A percentile compares a stretch with the other conserved stretches of the same genome.
phyloP scores from a whole-genome alignment of 2,329 filamentous ascomycete genomes.

The Aplosporella prunicola region DNA sequence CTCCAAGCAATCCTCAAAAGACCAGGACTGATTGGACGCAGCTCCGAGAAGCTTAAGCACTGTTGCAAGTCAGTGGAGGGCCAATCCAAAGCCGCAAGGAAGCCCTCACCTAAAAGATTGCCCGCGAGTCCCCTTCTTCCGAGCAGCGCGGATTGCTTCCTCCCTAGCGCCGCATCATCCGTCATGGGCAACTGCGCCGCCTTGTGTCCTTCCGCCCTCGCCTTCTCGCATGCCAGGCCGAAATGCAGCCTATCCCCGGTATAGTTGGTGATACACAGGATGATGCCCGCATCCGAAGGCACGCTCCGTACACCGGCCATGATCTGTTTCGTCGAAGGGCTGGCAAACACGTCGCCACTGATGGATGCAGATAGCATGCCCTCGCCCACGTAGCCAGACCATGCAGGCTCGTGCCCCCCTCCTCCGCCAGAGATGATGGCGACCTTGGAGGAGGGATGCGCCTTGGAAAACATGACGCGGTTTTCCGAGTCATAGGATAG shows the following conservation, averaged over 20 bases:
- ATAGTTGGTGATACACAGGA: slow-evolving; percentile 42
- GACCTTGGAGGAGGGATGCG: slow-evolving; percentile 35
- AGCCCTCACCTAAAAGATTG: slow-evolving; percentile 23
- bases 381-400: slow-evolving; percentile 40
- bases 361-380: slow-evolving; percentile 41
- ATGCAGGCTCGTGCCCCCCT: slow-evolving; percentile 40
- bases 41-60: slow-evolving; percentile 40
- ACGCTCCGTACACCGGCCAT: slow-evolving; percentile 40
- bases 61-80: slow-evolving; percentile 15
- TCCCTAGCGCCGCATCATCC: slow-evolving; percentile 39
- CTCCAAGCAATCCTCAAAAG: slow-evolving; percentile 36
- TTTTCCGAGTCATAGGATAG: slow-evolving; percentile 37
- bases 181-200: slow-evolving; percentile 41
- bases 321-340: slow-evolving; percentile 39
- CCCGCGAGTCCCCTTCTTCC: slow-evolving; percentile 42
- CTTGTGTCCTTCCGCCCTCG: slow-evolving; percentile 35
- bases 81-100: not conserved
- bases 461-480: slow-evolving; percentile 40
- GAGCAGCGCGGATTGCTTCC: slow-evolving; percentile 40
- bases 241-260: slow-evolving; percentile 43
- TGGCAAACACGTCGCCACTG: slow-evolving; percentile 41
- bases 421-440: slow-evolving; percentile 40
- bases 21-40: slow-evolving; percentile 35
- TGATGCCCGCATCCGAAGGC: slow-evolving; percentile 36
- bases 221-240: slow-evolving; percentile 40